Percentiles rank a stretch among this genome's conserved stretches.
phyloP scores from a whole-genome alignment of 176 grass and related monocot genomes.

The Raddia guianensis region DNA sequence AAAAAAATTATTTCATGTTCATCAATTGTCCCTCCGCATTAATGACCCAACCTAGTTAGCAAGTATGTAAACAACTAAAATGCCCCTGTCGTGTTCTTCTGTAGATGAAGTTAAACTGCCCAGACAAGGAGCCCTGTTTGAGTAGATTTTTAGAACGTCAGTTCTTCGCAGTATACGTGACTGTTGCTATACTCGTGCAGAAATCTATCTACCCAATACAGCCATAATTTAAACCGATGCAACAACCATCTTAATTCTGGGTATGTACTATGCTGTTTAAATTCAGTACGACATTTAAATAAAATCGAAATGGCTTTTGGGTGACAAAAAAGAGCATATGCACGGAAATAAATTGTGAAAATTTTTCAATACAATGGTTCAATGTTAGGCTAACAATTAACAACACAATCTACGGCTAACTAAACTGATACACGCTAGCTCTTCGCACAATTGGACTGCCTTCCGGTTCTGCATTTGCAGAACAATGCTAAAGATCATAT shows the following conservation, averaged over 20 bases:
- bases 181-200: no score
- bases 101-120: no score
- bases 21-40: no score
- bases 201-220: background rate
- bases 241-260: background rate
- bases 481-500: slow-evolving; percentile 64
- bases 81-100: no score
- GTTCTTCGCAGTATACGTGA: no score
- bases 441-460: slow-evolving; percentile 31
- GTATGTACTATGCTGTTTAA: slow-evolving; percentile 5
- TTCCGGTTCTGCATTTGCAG: slow-evolving; percentile 74
- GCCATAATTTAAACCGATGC: background rate
- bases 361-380: slow-evolving; percentile 1
- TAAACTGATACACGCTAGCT: slow-evolving; percentile 42
- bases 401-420: slow-evolving; percentile 23
- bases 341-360: slow-evolving; percentile 1
- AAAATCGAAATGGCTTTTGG: background rate
- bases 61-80: no score
- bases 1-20: no score
- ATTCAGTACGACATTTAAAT: slow-evolving; percentile 13
- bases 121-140: no score
- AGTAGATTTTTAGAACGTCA: no score
- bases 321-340: slow-evolving; percentile 1
- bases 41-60: no score
- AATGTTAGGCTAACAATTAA: slow-evolving; percentile 28